Conservation (phyloP, 2,329 filamentous ascomycete genomes). For the Remersonia thermophila region DNA sequence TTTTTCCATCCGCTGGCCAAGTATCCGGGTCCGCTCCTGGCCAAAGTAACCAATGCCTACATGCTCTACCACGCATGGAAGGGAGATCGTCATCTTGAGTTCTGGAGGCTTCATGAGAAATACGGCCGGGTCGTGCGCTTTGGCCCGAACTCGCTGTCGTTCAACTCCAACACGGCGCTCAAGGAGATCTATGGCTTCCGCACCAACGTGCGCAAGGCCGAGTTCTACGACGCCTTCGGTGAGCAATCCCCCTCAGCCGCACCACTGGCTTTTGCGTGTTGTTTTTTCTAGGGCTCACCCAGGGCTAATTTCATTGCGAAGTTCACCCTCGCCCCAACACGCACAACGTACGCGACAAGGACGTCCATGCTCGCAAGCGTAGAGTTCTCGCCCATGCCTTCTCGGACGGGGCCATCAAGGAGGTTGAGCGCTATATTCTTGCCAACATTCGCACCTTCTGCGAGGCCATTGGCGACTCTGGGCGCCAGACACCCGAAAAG, state of each 20-base stretch:
- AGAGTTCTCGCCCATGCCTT: conserved; percentile 62
- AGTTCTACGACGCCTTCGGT: conserved; percentile 65
- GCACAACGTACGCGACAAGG: conserved; percentile 59
- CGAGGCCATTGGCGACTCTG: conserved; percentile 36
- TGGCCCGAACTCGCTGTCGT: conserved; percentile 63
- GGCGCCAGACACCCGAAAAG: conserved; percentile 26
- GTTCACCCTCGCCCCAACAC: conserved; percentile 60
- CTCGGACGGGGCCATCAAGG: conserved; percentile 51
- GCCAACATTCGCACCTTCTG: conserved; percentile 56
- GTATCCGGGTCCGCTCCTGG: conserved; percentile 52
- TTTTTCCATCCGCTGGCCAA: conserved; percentile 53
- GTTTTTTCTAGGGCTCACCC: too few relatives aligned
- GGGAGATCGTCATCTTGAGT: conserved; percentile 62
- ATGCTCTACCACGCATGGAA: conserved; percentile 63
- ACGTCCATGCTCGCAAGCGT: conserved; percentile 56
- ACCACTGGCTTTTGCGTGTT: too few relatives aligned
- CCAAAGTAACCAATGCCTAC: conserved; percentile 51
- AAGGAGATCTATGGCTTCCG: conserved; percentile 55
- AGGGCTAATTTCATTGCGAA: too few relatives aligned
- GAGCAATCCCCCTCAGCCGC: too few relatives aligned
- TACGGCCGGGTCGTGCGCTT: conserved; percentile 63
- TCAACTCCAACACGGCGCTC: conserved; percentile 60
- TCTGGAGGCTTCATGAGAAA: conserved; percentile 55
- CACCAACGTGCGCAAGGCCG: conserved; percentile 52
- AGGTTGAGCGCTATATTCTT: conserved; percentile 56